phyloP scores from a whole-genome alignment of 2,329 filamentous ascomycete species.

The Aciculosporium take region DNA sequence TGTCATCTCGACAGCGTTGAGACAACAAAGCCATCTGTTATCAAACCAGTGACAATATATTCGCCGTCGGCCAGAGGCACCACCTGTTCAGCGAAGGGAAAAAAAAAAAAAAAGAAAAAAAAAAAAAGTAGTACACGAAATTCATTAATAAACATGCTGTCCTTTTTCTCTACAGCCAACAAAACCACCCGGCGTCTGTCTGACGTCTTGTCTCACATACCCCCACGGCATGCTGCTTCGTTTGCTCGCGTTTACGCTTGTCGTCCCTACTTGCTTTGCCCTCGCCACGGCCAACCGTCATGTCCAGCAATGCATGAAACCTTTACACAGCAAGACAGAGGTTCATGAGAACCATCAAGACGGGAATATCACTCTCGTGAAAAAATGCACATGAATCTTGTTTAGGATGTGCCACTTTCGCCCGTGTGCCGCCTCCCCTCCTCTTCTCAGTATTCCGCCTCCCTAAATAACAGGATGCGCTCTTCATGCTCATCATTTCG shows the following conservation, averaged over 20 bases:
- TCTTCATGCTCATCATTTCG: slow-evolving; percentile 1
- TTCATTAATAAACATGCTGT: neutral
- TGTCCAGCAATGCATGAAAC: neutral
- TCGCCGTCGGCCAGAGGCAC: too few relatives aligned
- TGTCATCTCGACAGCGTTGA: too few relatives aligned
- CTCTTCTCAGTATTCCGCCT: too few relatives aligned
- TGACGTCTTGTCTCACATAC: too few relatives aligned
- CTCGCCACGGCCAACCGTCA: neutral
- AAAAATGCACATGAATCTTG: neutral
- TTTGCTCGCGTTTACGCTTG: neutral
- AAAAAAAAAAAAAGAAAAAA: neutral
- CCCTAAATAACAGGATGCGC: neutral
- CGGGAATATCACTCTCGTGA: neutral
- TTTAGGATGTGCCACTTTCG: neutral
- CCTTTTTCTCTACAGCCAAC: neutral
- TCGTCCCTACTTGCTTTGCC: neutral
- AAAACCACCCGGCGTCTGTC: neutral
- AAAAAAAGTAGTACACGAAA: neutral
- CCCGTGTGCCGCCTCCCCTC: neutral
- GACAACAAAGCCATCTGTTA: too few relatives aligned
- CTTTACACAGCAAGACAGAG: neutral
- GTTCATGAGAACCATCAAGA: neutral
- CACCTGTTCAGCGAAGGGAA: too few relatives aligned
- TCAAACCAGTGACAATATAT: too few relatives aligned
- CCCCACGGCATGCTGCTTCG: neutral